Percentiles rank a stretch among this genome's conserved stretches.
These are phyloP conservation scores for Fragaria vesca DNA, from an alignment of 306 rosid genomes.

Conservation along the genomic window DNA sequence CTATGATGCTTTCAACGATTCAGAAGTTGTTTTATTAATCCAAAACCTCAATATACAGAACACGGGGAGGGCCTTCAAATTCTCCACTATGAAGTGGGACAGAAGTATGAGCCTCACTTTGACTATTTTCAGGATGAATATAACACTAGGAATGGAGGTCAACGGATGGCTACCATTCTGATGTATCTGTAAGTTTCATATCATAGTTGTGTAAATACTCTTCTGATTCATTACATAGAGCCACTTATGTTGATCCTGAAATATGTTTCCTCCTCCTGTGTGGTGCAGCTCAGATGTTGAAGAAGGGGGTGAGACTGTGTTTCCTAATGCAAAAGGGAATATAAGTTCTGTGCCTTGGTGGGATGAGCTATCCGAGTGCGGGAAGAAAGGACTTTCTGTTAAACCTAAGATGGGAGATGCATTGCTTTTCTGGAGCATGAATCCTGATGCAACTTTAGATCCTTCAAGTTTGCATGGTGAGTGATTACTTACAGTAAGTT, in stretches of 20 bases:
- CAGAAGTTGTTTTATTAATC: conserved; percentile 26
- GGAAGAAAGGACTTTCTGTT: conserved; percentile 81
- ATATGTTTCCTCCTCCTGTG: conserved; percentile 22
- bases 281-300: conserved; percentile 90
- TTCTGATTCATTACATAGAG: conserved; percentile 16
- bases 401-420: conserved; percentile 98
- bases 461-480: conserved; percentile 96
- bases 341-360: conserved; percentile 94
- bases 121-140: conserved; percentile 90
- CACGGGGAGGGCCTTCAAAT: conserved; percentile 99
- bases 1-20: conserved; percentile 20
- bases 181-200: conserved; percentile 90
- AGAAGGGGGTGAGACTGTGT: conserved; percentile 99
- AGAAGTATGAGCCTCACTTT: conserved; percentile 95
- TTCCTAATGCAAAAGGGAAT: conserved; percentile 94
- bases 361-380: conserved; percentile 95
- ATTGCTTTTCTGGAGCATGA: conserved; percentile 99
- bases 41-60: conserved; percentile 49
- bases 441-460: conserved; percentile 84
- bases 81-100: conserved; percentile 98
- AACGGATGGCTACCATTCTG: conserved; percentile 90
- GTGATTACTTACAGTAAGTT: conserved; percentile 15
- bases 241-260: conserved; percentile 11
- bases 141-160: conserved; percentile 92
- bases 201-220: conserved; percentile 12